Percentiles rank a stretch among this genome's conserved stretches.
phyloP scores from a whole-genome alignment of 805 yeast species.

The Lachancea sp. region DNA sequence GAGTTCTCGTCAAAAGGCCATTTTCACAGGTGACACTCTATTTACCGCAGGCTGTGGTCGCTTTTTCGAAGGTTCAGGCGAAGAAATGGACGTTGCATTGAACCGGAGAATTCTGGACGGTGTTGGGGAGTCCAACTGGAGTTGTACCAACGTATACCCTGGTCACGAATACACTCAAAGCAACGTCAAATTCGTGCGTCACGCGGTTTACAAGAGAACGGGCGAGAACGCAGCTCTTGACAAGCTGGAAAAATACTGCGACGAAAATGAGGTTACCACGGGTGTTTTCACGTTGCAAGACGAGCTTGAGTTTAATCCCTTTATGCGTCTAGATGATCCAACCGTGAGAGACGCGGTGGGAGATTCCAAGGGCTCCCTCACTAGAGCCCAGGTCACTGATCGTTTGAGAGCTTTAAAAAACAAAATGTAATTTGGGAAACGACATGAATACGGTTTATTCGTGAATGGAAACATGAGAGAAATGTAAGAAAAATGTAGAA shows the following conservation, averaged over 20 bases:
- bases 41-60: constrained; percentile 95
- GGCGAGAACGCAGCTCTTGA: constrained; percentile 42
- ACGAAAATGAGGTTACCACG: constrained; percentile 63
- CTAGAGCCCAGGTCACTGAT: constrained; percentile 56
- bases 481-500: no score
- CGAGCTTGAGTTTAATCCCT: constrained; percentile 80
- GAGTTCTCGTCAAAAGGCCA: constrained; percentile 57
- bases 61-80: constrained; percentile 86
- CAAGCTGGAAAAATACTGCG: constrained; percentile 45
- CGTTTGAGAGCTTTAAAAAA: constrained; percentile 74
- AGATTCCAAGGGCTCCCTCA: constrained; percentile 31
- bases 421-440: constrained; percentile 30
- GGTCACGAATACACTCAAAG: constrained; percentile 94
- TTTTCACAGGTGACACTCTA: constrained; percentile 93
- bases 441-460: not conserved
- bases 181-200: constrained; percentile 71
- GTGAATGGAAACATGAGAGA: no score
- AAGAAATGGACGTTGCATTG: constrained; percentile 71
- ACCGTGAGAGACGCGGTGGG: constrained; percentile 56
- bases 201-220: constrained; percentile 44
- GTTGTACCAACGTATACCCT: constrained; percentile 63
- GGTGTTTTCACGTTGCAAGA: constrained; percentile 82
- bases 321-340: constrained; percentile 71
- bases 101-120: constrained; percentile 57
- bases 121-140: constrained; percentile 34